These are phyloP conservation scores for Phytophthora pini DNA, from an alignment of 352 stramenopile genomes.

Conservation along the genomic window DNA sequence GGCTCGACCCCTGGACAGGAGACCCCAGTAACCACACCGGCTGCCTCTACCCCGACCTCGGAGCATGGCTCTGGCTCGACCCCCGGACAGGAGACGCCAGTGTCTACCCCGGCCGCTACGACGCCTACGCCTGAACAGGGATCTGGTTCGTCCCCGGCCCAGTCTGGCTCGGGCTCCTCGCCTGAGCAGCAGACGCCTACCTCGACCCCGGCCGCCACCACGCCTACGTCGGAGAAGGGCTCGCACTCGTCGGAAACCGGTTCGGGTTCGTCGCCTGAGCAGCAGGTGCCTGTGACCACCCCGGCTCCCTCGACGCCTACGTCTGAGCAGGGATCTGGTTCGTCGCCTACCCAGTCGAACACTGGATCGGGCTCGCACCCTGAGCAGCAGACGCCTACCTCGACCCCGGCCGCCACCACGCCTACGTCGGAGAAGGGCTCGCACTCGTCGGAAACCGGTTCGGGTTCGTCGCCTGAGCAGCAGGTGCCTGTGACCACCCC, in stretches of 20 bases:
- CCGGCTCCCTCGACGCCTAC: slow-evolving; percentile 5
- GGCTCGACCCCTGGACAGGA: neutral
- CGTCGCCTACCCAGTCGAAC: neutral
- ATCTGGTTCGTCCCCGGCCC: neutral
- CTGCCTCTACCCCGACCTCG: neutral
- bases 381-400: neutral
- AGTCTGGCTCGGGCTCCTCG: neutral
- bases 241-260: neutral
- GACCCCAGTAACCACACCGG: neutral
- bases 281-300: slow-evolving; percentile 2
- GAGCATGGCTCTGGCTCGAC: too few relatives aligned
- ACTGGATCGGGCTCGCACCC: neutral
- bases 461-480: slow-evolving; percentile 9
- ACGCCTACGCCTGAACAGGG: slow-evolving; percentile 10
- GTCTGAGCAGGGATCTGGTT: neutral
- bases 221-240: slow-evolving; percentile 9
- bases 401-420: slow-evolving; percentile 5
- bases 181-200: slow-evolving; percentile 8
- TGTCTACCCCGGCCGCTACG: slow-evolving; percentile 4
- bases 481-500: slow-evolving; percentile 5
- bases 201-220: slow-evolving; percentile 1
- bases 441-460: too few relatives aligned
- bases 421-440: neutral
- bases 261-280: neutral
- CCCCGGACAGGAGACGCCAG: neutral